Evolutionary conservation across 1,284 basidiomycete genomes (phyloP).

Genomic region (Leccinum fallax): DNA sequence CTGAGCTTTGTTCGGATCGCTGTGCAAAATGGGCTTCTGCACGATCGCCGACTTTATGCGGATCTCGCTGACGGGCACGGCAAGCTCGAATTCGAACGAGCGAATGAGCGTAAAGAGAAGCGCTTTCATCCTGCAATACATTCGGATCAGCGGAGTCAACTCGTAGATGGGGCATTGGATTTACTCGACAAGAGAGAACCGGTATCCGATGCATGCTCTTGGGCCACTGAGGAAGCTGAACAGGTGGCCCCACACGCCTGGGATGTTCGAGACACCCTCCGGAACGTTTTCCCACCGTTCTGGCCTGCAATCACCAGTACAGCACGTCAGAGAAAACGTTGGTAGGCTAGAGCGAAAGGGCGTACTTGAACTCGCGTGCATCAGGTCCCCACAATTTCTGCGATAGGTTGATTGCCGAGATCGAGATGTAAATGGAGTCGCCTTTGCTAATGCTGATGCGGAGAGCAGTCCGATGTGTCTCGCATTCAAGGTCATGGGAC

Average conservation of each 20-base stretch:
- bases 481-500: neutral
- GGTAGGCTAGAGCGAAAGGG: neutral
- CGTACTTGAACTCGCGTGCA: conserved; percentile 1
- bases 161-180: conserved; percentile 11
- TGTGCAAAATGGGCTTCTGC: conserved; percentile 41
- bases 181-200: conserved; percentile 69
- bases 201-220: conserved; percentile 67
- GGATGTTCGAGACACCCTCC: conserved; percentile 46
- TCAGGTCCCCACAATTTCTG: conserved; percentile 1
- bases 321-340: too few species aligned
- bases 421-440: conserved; percentile 1
- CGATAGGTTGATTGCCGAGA: neutral
- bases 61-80: conserved; percentile 46
- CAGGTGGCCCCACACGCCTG: conserved; percentile 60
- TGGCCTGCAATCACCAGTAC: conserved; percentile 38
- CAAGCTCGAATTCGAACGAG: conserved; percentile 56
- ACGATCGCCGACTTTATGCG: conserved; percentile 40
- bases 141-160: neutral
- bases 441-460: neutral
- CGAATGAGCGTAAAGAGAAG: conserved; percentile 59
- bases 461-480: neutral
- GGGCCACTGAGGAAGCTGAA: conserved; percentile 65
- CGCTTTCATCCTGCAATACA: conserved; percentile 40
- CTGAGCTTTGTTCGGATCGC: conserved; percentile 21
- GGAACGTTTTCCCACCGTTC: conserved; percentile 60